Base-by-base conservation (phyloP, 305 asterid species). In the Striga hermonthica region DNA sequence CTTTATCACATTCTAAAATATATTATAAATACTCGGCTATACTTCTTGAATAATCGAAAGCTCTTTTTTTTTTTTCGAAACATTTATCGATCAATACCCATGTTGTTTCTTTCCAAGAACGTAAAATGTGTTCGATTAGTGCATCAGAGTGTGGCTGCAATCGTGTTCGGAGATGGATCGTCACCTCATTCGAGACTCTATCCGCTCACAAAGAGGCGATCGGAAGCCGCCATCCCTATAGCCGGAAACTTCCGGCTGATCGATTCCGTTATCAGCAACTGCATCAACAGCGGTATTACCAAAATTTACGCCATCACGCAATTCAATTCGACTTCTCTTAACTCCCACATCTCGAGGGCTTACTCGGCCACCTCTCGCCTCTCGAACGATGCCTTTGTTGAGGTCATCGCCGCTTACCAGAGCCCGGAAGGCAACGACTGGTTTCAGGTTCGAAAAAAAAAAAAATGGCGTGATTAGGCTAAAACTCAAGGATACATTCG, bases 381-480 rank as follows among this genome's bases (percentile, higher is more conserved):
- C 4, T 76, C 84, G 4, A 75, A 79, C 57, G 90, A 82, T 3
- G 89, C 92, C 8, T 79, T 84, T 11, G 86, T 90, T 3, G 97
- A 90, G 68, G 97, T 90, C 59, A 81, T 90, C 12, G 97, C 97
- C 7, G 97, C 95, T 4, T 87, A 83, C 64, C 95, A 90, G 81
- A 81, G 91, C 34, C 94, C 94, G n/a, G 95, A 90, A 70, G 78
- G 83, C 75, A 76, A 72, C 4, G 85, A 81, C 47, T 90, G 97
- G 97, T 90, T 87, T 76, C 95, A 87, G 95, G 97, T 87, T 48
- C 4, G 12, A 11, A 41, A n/a, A n/a, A n/a, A n/a, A n/a, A n/a
- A n/a, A n/a, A n/a, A n/a, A n/a, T n/a, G n/a, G n/a, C n/a, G n/a
- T n/a, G n/a, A 39, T 39, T 39, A 5, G 44, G 5, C 44, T 5